phyloP scores from a whole-genome alignment of 2,329 filamentous ascomycete genomes.

The Lojkania enalia region DNA sequence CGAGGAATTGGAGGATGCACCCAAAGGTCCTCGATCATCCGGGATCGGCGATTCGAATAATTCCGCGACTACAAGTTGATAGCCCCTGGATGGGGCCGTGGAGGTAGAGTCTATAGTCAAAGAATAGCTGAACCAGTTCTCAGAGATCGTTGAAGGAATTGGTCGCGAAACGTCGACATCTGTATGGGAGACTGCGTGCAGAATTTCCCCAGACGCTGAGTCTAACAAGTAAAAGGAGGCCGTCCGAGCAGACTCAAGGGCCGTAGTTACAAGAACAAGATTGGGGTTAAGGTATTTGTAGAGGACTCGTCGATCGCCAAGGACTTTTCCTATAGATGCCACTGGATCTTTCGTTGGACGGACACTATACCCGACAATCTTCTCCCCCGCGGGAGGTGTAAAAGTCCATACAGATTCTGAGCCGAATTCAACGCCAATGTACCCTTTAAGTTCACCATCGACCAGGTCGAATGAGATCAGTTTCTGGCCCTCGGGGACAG shows the following conservation, averaged over 20 bases:
- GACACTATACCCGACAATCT: constrained; percentile 68
- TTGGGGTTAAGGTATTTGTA: constrained; percentile 98
- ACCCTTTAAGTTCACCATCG: constrained; percentile 39
- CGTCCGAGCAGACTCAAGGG: constrained; percentile 60
- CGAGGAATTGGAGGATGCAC: constrained; percentile 72
- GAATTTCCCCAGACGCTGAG: constrained; percentile 78
- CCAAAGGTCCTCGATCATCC: constrained; percentile 83
- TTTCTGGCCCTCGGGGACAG: constrained; percentile 22
- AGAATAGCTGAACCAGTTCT: constrained; percentile 95
- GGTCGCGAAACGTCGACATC: constrained; percentile 75
- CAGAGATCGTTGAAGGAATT: constrained; percentile 77
- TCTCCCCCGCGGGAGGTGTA: constrained; percentile 65
- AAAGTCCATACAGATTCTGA: constrained; percentile 68
- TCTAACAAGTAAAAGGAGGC: constrained; percentile 82
- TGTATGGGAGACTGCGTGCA: constrained; percentile 70
- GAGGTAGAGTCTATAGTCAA: constrained; percentile 61
- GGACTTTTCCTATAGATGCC: constrained; percentile 90
- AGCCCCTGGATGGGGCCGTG: constrained; percentile 69
- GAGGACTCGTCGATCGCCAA: constrained; percentile 87
- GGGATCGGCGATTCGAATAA: constrained; percentile 83
- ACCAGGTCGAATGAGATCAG: constrained; percentile 38
- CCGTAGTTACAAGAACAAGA: constrained; percentile 72
- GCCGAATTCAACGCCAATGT: constrained; percentile 23
- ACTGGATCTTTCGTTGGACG: constrained; percentile 79
- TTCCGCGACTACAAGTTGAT: constrained; percentile 84